These are phyloP conservation scores for Pyrus hybrid DNA, from an alignment of 331 rosid genomes.

Conservation along the genomic window DNA sequence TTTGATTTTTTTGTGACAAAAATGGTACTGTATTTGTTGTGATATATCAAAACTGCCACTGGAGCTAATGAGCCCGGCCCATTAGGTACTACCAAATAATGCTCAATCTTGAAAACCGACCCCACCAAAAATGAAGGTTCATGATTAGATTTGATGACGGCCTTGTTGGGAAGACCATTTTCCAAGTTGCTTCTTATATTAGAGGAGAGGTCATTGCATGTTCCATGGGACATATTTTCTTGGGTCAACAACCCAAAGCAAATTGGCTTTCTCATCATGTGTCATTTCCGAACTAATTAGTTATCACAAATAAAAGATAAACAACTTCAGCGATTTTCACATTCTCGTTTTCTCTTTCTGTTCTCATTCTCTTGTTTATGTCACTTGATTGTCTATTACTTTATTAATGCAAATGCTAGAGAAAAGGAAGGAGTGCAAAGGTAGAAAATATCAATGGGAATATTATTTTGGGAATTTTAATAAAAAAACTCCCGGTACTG, in stretches of 20 bases:
- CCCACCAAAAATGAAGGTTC: background rate
- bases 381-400: too few relatives aligned
- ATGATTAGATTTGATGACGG: background rate
- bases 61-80: background rate
- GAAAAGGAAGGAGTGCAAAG: too few relatives aligned
- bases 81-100: background rate
- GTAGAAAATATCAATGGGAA: too few relatives aligned
- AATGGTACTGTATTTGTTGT: background rate
- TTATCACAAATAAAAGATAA: background rate
- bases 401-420: too few relatives aligned
- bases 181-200: background rate
- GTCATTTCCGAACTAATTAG: background rate
- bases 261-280: background rate
- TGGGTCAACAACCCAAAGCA: background rate
- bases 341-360: too few relatives aligned
- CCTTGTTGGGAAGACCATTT: background rate
- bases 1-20: constrained; percentile 2
- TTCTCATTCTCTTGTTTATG: too few relatives aligned
- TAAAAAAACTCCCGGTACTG: too few relatives aligned
- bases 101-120: background rate
- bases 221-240: background rate
- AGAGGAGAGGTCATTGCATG: background rate
- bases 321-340: too few relatives aligned
- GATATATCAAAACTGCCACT: constrained; percentile 15
- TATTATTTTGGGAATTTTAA: too few relatives aligned